Base-by-base conservation (phyloP, 2,329 filamentous ascomycete genomes). In the Cephalotrichum gorgonifer region DNA sequence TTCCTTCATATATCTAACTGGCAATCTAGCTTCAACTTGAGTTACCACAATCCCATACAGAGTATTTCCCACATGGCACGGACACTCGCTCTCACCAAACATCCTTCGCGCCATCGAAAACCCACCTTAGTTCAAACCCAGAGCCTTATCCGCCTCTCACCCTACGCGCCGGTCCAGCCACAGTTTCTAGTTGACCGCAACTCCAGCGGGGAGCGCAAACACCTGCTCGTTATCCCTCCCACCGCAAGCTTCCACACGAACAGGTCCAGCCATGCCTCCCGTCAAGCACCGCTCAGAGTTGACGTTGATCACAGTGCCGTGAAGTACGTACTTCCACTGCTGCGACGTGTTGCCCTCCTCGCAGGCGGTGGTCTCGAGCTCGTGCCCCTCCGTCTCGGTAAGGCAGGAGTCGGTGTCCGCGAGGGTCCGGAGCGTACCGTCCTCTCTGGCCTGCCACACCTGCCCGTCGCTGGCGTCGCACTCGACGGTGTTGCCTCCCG, bases 201-300 rank as follows among this genome's bases (percentile, higher is more conserved):
- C 56, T 2, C 72, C 72, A 53, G 66, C 64, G 0, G 72, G 71
- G 33, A 74, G 56, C 12, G 62, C 69, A 54, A 74, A 60, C 9
- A 74, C 71, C 57, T 75, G 72, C 43, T 58, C 64, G 52, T 73
- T 67, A 25, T 56, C 54, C 51, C 64, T 60, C 47, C 61, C 62
- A 27, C 65, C 61, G 56, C 70, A 72, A 14, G 52, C 49, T 25
- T 51, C 52, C 17, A 62, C 53, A 4, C 64, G 62, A 7, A 50
- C 47, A n/a, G n/a, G n/a, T 2, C 57, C 55, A 5, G 54, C 48
- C 8, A 50, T 51, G 2, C 54, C 56, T 53, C 73, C 68, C 20
- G 65, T 68, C 50, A 75, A 54, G 52, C 70, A 74, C 15, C 50
- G 51, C 8, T 56, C 58, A 4, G 57, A 60, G 6, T 49, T 55